Base-by-base conservation (phyloP, 345 rosid species). In the Citrus inodora region DNA sequence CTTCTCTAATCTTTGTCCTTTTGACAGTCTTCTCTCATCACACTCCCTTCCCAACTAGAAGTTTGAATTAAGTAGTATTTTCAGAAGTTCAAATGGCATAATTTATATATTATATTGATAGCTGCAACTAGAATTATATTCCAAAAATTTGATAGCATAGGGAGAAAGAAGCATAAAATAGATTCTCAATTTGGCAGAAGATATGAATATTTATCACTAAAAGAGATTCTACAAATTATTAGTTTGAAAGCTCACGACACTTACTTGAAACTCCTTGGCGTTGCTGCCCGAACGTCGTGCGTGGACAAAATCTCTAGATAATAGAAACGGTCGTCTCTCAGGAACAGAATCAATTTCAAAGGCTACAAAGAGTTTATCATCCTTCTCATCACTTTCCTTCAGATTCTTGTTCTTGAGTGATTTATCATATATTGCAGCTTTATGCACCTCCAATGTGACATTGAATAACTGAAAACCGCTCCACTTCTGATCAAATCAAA, bases 271-370 rank as follows among this genome's bases (percentile, higher is more conserved):
- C 30, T 40, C 17, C 32, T 66, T 62, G 82, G 79, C 46, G 19
- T 69, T 21, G 13, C 59, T 55, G 21, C 80, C 82, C 0, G 80
- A 22, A n/a, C 70, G 86, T 53, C 35, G 64, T 40, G 84, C 88
- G 60, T 83, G 59, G 73, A 83, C 86, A 53, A 83, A 85, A 76
- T 85, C 90, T 77, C 88, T 81, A 1, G 88, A 87, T 17, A 83
- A 79, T 51, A 87, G 78, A 78, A 85, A 85, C 22, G 89, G 89
- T 14, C 78, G 80, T 61, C 2, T 51, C 71, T 42, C 80, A 62
- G 70, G 76, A 63, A 70, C n/a, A 21, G 80, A 63, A 42, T 77
- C 83, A 16, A 85, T 37, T 33, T 84, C 59, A 55, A 87, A 79
- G 27, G 56, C 78, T 28, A 80, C 85, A 64, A 83, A 83, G 58